A percentile compares a stretch with the other conserved stretches of the same genome.
Conservation (phyloP, 1,139 yeast genomes). For the Kodamaea sp. region DNA sequence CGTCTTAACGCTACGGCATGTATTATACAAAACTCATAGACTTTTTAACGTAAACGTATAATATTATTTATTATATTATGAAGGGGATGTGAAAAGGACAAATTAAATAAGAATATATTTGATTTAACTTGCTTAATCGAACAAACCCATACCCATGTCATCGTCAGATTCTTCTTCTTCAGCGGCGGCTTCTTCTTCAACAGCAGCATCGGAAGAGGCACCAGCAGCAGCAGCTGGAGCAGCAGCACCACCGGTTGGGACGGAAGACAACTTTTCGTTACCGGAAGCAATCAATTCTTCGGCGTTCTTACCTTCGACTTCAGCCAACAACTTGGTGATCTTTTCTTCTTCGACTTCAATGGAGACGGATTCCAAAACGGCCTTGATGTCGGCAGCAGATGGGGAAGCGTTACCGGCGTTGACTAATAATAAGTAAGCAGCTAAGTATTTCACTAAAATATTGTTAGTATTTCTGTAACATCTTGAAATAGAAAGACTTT, state of each 20-base stretch:
- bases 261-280: conserved; percentile 90
- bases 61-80: conserved; percentile 6
- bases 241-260: conserved; percentile 97
- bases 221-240: conserved; percentile 68
- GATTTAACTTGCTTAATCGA: conserved; percentile 34
- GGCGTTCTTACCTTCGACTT: conserved; percentile 91
- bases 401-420: conserved; percentile 74
- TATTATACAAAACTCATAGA: neutral
- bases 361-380: conserved; percentile 90
- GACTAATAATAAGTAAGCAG: conserved; percentile 65
- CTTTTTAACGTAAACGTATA: conserved; percentile 4
- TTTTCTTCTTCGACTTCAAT: conserved; percentile 92
- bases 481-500: too few relatives aligned
- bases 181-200: conserved; percentile 68
- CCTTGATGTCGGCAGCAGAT: conserved; percentile 87
- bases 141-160: conserved; percentile 50
- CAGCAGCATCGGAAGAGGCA: conserved; percentile 65
- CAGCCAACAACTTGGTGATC: conserved; percentile 77
- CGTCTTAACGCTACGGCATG: neutral
- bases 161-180: conserved; percentile 58
- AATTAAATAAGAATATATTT: conserved; percentile 1
- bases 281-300: conserved; percentile 95
- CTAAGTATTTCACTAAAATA: conserved; percentile 54
- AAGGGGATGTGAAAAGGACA: neutral
- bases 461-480: conserved; percentile 13